phyloP scores from a whole-genome alignment of 139 green algal species.

The Monoraphidium neglectum region DNA sequence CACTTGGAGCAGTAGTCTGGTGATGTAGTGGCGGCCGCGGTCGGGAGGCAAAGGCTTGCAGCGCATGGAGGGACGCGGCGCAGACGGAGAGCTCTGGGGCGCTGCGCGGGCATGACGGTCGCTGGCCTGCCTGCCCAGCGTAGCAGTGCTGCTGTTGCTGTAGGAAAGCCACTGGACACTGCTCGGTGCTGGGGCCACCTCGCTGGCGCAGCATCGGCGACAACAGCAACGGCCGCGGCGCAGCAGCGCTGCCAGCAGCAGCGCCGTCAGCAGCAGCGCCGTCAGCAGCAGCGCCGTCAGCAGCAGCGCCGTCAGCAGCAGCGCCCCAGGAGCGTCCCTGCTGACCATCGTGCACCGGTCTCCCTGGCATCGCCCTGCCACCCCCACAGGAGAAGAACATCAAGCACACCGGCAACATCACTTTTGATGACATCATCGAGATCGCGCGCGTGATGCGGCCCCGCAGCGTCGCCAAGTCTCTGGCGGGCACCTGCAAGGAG shows the following conservation, averaged over 20 bases:
- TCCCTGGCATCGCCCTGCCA: not conserved
- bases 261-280: not conserved
- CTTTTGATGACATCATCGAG: constrained; percentile 94
- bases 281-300: constrained; percentile 1
- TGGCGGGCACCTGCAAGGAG: constrained; percentile 97
- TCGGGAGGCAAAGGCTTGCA: too few relatives aligned
- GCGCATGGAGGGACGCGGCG: too few relatives aligned
- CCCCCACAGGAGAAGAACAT: constrained; percentile 95
- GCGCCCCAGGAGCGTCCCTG: too few relatives aligned
- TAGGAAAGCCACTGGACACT: too few relatives aligned
- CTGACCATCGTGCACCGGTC: not conserved
- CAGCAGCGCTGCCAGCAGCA: not conserved
- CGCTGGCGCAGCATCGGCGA: not conserved
- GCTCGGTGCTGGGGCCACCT: too few relatives aligned
- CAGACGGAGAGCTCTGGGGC: too few relatives aligned
- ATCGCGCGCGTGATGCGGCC: constrained; percentile 95
- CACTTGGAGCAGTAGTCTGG: too few relatives aligned
- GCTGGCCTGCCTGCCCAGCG: not conserved
- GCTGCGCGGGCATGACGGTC: too few relatives aligned
- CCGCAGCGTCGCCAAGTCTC: constrained; percentile 85
- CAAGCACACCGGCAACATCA: constrained; percentile 96
- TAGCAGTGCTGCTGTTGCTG: not conserved
- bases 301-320: too few relatives aligned
- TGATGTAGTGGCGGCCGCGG: too few relatives aligned
- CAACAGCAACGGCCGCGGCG: not conserved